Conservation (phyloP, 768 basidiomycete genomes). For the Sporobolomyces pararoseus region DNA sequence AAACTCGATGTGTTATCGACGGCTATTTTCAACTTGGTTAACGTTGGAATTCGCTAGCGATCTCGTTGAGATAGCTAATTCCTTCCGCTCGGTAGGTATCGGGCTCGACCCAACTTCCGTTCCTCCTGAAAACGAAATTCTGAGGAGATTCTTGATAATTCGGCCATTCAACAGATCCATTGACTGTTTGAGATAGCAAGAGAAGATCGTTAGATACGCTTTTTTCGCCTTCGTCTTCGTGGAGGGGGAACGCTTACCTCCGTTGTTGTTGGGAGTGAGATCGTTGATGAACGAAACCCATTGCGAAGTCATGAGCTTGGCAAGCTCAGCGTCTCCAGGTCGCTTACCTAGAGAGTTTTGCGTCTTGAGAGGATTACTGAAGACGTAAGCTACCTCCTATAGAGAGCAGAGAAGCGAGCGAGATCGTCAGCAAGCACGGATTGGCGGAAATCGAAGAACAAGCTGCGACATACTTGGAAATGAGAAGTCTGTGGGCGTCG, state of each 20-base stretch:
- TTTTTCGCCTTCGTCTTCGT: too few relatives aligned
- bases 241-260: neutral
- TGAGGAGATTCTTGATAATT: slow-evolving; percentile 10
- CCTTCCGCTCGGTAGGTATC: slow-evolving; percentile 24
- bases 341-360: slow-evolving; percentile 34
- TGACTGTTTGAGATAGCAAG: slow-evolving; percentile 10
- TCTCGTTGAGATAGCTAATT: slow-evolving; percentile 12
- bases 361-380: slow-evolving; percentile 17
- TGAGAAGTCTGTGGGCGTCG: neutral
- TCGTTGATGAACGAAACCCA: slow-evolving; percentile 38
- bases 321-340: slow-evolving; percentile 29
- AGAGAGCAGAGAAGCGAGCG: neutral
- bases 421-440: neutral
- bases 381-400: slow-evolving; percentile 32
- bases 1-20: too few relatives aligned
- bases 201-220: too few relatives aligned
- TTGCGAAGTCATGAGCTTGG: slow-evolving; percentile 27
- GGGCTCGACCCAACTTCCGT: slow-evolving; percentile 14
- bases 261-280: slow-evolving; percentile 34
- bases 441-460: neutral
- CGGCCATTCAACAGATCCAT: slow-evolving; percentile 27
- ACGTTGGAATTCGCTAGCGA: slow-evolving; percentile 2
- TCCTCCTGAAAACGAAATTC: slow-evolving; percentile 26
- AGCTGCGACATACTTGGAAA: neutral
- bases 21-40: too few relatives aligned